A percentile compares a stretch with the other conserved stretches of the same genome.
Evolutionary conservation across 257 asterid genomes (phyloP).

Genomic region (Scutellaria galericulata): DNA sequence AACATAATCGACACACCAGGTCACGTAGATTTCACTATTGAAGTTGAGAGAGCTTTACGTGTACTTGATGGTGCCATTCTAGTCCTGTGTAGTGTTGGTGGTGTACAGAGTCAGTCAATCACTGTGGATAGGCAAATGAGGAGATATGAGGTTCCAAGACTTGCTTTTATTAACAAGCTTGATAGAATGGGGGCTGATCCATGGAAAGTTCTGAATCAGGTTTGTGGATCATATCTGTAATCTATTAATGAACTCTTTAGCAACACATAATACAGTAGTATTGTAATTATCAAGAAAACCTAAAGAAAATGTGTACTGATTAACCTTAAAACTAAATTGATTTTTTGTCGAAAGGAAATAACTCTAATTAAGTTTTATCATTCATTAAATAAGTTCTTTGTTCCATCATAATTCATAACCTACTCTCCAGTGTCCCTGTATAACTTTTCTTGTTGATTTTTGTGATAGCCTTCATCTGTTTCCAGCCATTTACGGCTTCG

Average conservation of each 20-base stretch:
- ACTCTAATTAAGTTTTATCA: not conserved
- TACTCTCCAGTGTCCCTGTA: conserved; percentile 9
- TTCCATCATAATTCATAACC: not conserved
- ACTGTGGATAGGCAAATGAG: conserved; percentile 99
- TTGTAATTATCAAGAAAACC: not conserved
- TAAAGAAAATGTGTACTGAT: not conserved
- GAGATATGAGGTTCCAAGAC: conserved; percentile 95
- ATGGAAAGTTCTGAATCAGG: conserved; percentile 97
- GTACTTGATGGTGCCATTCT: conserved; percentile 98
- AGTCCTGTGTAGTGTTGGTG: conserved; percentile 97
- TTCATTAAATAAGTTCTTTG: not conserved
- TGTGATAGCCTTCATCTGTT: conserved; percentile 19
- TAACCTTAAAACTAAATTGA: not conserved
- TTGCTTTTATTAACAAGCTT: conserved; percentile 95
- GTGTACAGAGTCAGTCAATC: conserved; percentile 98
- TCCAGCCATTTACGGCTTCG: conserved; percentile 7
- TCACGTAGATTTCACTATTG: conserved; percentile 97
- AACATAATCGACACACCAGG: conserved; percentile 99
- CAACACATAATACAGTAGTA: not conserved
- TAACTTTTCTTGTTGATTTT: not conserved
- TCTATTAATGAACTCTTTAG: conserved; percentile 17
- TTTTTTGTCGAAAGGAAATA: not conserved
- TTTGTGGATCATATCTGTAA: conserved; percentile 19
- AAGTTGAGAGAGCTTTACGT: conserved; percentile 98
- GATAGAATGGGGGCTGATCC: conserved; percentile 99